Conservation (phyloP, 2,329 filamentous ascomycete species). For the Periglandula ipomoeae region DNA sequence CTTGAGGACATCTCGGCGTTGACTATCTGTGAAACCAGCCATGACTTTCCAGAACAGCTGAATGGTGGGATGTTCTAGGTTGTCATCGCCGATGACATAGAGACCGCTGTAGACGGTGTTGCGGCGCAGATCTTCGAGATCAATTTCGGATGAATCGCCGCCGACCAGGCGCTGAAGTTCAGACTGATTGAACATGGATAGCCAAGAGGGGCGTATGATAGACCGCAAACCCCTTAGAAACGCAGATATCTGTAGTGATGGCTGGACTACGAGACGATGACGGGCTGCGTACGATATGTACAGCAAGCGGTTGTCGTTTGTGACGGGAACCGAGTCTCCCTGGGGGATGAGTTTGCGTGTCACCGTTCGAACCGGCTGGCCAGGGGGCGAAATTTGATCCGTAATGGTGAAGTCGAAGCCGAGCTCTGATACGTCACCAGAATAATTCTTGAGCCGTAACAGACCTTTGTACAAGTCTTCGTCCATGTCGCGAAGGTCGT, state of each 20-base stretch:
- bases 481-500: slow-evolving; percentile 88
- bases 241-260: slow-evolving; percentile 69
- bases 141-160: slow-evolving; percentile 76
- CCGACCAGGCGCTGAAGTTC: slow-evolving; percentile 91
- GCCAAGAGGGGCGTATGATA: slow-evolving; percentile 87
- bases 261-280: slow-evolving; percentile 76
- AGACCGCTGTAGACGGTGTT: slow-evolving; percentile 85
- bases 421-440: slow-evolving; percentile 62
- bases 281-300: slow-evolving; percentile 90
- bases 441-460: slow-evolving; percentile 72
- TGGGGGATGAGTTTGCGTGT: slow-evolving; percentile 68
- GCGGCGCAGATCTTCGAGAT: slow-evolving; percentile 72
- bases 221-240: slow-evolving; percentile 79
- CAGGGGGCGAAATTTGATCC: slow-evolving; percentile 48
- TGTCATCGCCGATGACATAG: slow-evolving; percentile 84
- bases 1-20: slow-evolving; percentile 80
- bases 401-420: slow-evolving; percentile 82
- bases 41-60: slow-evolving; percentile 89
- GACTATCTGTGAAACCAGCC: slow-evolving; percentile 61
- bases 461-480: slow-evolving; percentile 85
- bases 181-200: slow-evolving; percentile 96
- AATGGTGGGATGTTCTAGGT: slow-evolving; percentile 75
- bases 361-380: slow-evolving; percentile 46
- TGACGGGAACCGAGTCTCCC: slow-evolving; percentile 70
- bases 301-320: slow-evolving; percentile 84